phyloP scores from a whole-genome alignment of 306 rosid species.

The Ormosia semicastrata region DNA sequence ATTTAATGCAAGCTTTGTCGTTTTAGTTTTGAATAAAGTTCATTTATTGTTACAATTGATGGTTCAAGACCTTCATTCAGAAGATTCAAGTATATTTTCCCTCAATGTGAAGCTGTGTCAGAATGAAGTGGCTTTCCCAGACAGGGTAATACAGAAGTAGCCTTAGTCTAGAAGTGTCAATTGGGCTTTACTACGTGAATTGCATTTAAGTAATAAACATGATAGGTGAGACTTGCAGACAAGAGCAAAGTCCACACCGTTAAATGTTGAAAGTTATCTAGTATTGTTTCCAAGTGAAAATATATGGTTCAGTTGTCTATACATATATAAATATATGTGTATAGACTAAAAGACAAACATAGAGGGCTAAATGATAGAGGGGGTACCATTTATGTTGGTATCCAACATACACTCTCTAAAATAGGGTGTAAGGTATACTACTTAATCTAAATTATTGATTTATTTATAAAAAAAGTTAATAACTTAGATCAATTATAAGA shows the following conservation, averaged over 20 bases:
- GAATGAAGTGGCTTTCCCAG: not conserved
- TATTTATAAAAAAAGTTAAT: too few species aligned
- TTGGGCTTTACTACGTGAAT: not conserved
- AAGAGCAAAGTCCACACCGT: not conserved
- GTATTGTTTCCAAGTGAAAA: not conserved
- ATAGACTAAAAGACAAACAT: not conserved
- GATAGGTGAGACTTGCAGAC: not conserved
- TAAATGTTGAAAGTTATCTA: not conserved
- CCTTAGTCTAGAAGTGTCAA: not conserved
- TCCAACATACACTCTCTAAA: too few species aligned
- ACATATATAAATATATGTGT: too few species aligned
- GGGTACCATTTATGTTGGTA: not conserved
- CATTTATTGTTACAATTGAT: slow-evolving; percentile 18
- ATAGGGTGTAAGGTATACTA: too few species aligned
- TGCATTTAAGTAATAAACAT: not conserved
- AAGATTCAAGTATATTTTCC: not conserved
- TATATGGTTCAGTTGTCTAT: not conserved
- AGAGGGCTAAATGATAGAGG: not conserved
- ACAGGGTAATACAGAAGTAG: not conserved
- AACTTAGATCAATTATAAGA: too few species aligned
- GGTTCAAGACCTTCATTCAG: not conserved
- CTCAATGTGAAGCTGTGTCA: not conserved
- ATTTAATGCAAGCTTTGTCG: slow-evolving; percentile 27
- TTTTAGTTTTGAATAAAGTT: slow-evolving; percentile 23
- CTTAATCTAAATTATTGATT: too few species aligned